phyloP scores from a whole-genome alignment of 345 rosid genomes.

The Trapa bicornis region DNA sequence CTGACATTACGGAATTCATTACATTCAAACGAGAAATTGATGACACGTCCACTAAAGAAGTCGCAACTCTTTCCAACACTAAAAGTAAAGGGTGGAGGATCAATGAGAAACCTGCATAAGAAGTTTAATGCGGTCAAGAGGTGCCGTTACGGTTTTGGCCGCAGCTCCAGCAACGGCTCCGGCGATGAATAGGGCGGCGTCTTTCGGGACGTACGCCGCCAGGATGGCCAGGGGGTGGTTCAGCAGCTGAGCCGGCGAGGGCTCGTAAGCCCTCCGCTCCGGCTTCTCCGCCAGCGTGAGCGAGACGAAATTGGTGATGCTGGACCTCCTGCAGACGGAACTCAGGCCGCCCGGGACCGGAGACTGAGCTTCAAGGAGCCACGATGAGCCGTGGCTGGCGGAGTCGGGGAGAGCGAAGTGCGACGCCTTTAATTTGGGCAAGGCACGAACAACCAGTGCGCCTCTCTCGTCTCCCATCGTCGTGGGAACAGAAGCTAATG shows the following conservation, averaged over 20 bases:
- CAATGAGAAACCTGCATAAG: slow-evolving; percentile 67
- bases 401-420: slow-evolving; percentile 14
- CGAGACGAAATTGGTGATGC: slow-evolving; percentile 39
- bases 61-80: too few species aligned
- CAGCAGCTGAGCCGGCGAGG: slow-evolving; percentile 50
- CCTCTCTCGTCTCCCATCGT: slow-evolving; percentile 40
- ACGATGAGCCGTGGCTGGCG: slow-evolving; percentile 15
- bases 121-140: slow-evolving; percentile 90
- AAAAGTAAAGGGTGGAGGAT: not conserved
- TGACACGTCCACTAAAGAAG: too few species aligned
- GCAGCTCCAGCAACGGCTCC: slow-evolving; percentile 95
- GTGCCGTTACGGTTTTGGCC: slow-evolving; percentile 85
- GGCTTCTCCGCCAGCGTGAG: slow-evolving; percentile 49
- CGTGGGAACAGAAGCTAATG: not conserved
- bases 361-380: slow-evolving; percentile 12
- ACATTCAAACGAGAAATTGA: too few species aligned
- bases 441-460: slow-evolving; percentile 21
- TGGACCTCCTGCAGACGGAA: slow-evolving; percentile 10
- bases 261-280: slow-evolving; percentile 36
- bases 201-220: slow-evolving; percentile 48
- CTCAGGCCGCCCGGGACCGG: slow-evolving; percentile 4
- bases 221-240: slow-evolving; percentile 63
- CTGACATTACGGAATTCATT: too few species aligned
- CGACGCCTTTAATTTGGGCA: slow-evolving; percentile 30
- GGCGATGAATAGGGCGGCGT: slow-evolving; percentile 69